phyloP scores from a whole-genome alignment of 257 asterid genomes.

The Anisodus acutangulus region DNA sequence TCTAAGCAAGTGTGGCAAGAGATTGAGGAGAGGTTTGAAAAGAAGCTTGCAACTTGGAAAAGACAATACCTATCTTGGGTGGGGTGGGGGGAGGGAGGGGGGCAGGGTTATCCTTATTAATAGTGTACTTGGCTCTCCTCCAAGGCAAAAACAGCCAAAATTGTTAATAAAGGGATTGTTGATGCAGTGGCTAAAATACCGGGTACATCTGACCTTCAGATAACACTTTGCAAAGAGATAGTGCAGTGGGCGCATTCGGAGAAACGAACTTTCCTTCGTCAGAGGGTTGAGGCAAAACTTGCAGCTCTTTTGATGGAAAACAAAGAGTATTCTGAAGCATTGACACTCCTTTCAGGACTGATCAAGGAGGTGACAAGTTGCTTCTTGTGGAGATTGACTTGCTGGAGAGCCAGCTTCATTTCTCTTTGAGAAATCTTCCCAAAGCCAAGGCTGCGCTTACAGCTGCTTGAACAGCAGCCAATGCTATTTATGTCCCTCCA shows the following conservation, averaged over 20 bases:
- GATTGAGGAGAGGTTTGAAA: neutral
- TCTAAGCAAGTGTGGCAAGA: neutral
- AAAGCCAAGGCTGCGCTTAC: slow-evolving; percentile 56
- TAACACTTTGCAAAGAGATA: slow-evolving; percentile 52
- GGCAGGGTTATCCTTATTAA: neutral
- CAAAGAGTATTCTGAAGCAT: slow-evolving; percentile 52
- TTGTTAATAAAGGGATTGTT: slow-evolving; percentile 46
- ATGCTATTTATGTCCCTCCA: slow-evolving; percentile 55
- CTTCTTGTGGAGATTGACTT: slow-evolving; percentile 56
- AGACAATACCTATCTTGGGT: neutral
- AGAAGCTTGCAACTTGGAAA: neutral
- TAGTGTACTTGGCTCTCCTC: neutral
- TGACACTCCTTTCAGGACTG: slow-evolving; percentile 48
- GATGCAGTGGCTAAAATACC: slow-evolving; percentile 53
- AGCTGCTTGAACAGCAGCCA: slow-evolving; percentile 56
- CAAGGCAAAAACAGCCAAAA: slow-evolving; percentile 56
- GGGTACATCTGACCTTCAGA: slow-evolving; percentile 51
- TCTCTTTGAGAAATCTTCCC: slow-evolving; percentile 51
- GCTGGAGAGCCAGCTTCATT: slow-evolving; percentile 56
- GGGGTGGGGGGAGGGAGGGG: no score
- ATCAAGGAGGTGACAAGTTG: slow-evolving; percentile 57
- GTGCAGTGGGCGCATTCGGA: slow-evolving; percentile 54
- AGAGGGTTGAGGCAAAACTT: slow-evolving; percentile 50
- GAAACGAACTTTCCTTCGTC: slow-evolving; percentile 57
- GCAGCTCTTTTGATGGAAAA: slow-evolving; percentile 55